Evolutionary conservation across 106 monocot genomes (phyloP).

Genomic region (Phalaenopsis equestris): DNA sequence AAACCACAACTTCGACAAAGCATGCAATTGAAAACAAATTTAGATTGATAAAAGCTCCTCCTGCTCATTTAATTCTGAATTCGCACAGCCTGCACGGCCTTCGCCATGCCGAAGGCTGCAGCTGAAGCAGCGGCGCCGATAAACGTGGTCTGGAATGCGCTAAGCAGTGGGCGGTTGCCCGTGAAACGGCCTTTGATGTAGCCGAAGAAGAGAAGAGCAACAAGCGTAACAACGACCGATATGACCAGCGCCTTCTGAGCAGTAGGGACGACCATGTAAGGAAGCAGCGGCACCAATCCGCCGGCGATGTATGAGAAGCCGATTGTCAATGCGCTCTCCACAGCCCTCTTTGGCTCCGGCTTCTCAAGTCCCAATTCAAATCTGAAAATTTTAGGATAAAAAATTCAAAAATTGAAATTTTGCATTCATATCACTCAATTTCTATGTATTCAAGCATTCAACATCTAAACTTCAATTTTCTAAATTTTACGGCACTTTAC

Average conservation of each 20-base stretch:
- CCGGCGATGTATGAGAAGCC: slow-evolving; percentile 57
- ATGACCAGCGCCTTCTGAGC: slow-evolving; percentile 49
- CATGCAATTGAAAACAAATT: too few species aligned
- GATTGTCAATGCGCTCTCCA: slow-evolving; percentile 66
- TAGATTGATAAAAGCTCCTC: not conserved
- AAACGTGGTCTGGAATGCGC: slow-evolving; percentile 69
- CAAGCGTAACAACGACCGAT: slow-evolving; percentile 60
- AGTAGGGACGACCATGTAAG: slow-evolving; percentile 55
- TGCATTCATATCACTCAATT: too few species aligned
- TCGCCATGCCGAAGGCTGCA: slow-evolving; percentile 72
- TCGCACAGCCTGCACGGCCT: slow-evolving; percentile 38
- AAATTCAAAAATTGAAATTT: not conserved
- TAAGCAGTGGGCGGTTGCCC: slow-evolving; percentile 48
- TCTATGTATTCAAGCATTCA: too few species aligned
- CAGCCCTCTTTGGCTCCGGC: slow-evolving; percentile 74
- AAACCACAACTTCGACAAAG: not conserved
- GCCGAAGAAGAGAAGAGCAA: slow-evolving; percentile 78
- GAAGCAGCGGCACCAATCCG: slow-evolving; percentile 68
- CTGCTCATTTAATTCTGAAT: not conserved
- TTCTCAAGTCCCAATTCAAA: slow-evolving; percentile 92
- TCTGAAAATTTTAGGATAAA: slow-evolving; percentile 9
- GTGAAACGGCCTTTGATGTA: slow-evolving; percentile 77
- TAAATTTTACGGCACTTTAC: too few species aligned
- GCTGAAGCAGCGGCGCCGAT: slow-evolving; percentile 83
- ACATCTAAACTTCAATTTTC: too few species aligned